Evolutionary conservation across 768 basidiomycete species (phyloP).

Genomic region (Tephrocybe sp.): DNA sequence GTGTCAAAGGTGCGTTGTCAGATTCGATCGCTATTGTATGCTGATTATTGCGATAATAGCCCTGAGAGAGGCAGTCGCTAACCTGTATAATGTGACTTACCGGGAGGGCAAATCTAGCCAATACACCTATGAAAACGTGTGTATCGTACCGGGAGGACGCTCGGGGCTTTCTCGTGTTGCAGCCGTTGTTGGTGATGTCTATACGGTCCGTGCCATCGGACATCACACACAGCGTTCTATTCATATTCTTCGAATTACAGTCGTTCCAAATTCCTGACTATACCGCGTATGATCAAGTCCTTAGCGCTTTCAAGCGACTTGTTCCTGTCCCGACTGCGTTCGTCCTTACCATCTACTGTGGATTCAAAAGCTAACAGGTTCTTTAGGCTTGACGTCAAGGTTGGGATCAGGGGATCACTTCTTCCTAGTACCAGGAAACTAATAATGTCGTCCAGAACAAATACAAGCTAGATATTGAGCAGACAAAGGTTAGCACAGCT

Average conservation of each 20-base stretch:
- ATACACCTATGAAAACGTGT: conserved; percentile 91
- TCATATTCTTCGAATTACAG: conserved; percentile 36
- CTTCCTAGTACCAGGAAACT: not conserved
- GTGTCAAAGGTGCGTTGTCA: conserved; percentile 63
- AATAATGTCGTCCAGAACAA: conserved; percentile 38
- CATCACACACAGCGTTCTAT: not conserved
- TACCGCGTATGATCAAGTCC: conserved; percentile 82
- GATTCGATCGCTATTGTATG: not conserved
- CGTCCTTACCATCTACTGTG: conserved; percentile 22
- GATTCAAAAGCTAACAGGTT: conserved; percentile 20
- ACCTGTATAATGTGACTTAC: conserved; percentile 86
- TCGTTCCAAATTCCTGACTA: conserved; percentile 93
- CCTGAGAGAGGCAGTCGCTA: conserved; percentile 86
- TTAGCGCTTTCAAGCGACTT: conserved; percentile 83
- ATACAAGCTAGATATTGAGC: conserved; percentile 76
- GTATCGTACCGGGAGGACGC: conserved; percentile 93
- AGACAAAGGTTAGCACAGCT: conserved; percentile 55
- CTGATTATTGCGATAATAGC: conserved; percentile 32
- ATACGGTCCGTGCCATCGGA: conserved; percentile 50
- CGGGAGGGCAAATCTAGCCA: conserved; percentile 76
- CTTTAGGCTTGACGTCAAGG: conserved; percentile 32
- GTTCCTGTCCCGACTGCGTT: conserved; percentile 89
- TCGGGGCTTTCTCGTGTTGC: conserved; percentile 88
- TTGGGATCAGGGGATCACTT: conserved; percentile 10
- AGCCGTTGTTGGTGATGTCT: conserved; percentile 88